Percentiles rank a stretch among this genome's conserved stretches.
phyloP scores from a whole-genome alignment of 352 stramenopile genomes.

The Pythium biforme region DNA sequence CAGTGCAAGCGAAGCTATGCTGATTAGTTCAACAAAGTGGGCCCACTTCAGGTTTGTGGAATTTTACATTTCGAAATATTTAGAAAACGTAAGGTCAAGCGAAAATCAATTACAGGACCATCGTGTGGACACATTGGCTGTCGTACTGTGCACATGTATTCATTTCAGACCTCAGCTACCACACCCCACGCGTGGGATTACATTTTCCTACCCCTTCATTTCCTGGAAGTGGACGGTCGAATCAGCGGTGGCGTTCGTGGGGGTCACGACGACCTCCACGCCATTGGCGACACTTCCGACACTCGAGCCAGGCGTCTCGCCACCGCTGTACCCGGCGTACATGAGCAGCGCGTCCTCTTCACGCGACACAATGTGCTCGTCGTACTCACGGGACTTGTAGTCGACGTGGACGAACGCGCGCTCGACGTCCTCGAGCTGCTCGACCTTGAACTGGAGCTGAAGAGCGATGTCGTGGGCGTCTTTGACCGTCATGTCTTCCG shows the following conservation, averaged over 20 bases:
- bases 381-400: slow-evolving; percentile 82
- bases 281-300: neutral
- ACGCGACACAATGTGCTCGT: slow-evolving; percentile 70
- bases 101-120: neutral
- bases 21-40: slow-evolving; percentile 4
- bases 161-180: neutral
- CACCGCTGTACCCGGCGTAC: slow-evolving; percentile 23
- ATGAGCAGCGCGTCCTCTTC: slow-evolving; percentile 53
- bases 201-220: slow-evolving; percentile 2
- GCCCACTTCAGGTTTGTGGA: neutral
- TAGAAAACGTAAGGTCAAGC: neutral
- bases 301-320: slow-evolving; percentile 22
- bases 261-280: slow-evolving; percentile 38
- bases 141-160: neutral
- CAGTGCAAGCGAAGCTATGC: neutral
- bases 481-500: slow-evolving; percentile 87
- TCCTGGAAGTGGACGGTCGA: slow-evolving; percentile 26
- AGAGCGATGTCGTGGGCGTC: slow-evolving; percentile 93
- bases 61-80: neutral
- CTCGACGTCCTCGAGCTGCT: slow-evolving; percentile 85
- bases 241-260: slow-evolving; percentile 70
- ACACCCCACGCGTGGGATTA: neutral
- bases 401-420: slow-evolving; percentile 92
- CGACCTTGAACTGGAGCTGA: slow-evolving; percentile 89
- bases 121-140: neutral